Evolutionary conservation across 768 basidiomycete genomes (phyloP).

Genomic region (Macrolepiota albuminosa): DNA sequence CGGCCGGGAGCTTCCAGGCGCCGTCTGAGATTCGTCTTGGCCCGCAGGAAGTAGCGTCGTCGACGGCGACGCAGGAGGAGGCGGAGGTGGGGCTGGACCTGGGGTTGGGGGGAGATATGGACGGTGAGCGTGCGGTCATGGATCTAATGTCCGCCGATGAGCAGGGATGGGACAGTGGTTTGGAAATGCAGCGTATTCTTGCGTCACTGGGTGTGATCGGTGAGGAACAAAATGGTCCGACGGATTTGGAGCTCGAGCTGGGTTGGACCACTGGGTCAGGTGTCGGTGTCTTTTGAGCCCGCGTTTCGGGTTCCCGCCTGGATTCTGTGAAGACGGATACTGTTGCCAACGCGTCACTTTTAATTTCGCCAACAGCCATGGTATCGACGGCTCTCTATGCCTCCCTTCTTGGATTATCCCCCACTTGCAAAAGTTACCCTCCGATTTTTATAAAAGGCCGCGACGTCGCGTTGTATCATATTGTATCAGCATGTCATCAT

Average conservation of each 20-base stretch:
- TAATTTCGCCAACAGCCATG: too few relatives aligned
- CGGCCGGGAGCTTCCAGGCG: constrained; percentile 4
- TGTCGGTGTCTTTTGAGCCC: constrained; percentile 13
- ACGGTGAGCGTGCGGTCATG: constrained; percentile 11
- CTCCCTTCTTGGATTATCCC: neutral
- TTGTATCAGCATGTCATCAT: neutral
- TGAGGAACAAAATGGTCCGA: constrained; percentile 2
- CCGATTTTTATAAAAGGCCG: neutral
- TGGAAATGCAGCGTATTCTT: constrained; percentile 18
- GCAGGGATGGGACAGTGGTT: constrained; percentile 9
- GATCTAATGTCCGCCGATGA: constrained; percentile 7
- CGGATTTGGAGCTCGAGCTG: constrained; percentile 12
- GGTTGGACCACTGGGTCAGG: constrained; percentile 11
- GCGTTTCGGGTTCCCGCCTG: too few relatives aligned
- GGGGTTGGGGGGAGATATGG: neutral
- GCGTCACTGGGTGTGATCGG: constrained; percentile 12
- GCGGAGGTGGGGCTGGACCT: neutral
- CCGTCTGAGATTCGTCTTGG: constrained; percentile 3
- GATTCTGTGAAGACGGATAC: neutral
- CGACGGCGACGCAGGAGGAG: neutral
- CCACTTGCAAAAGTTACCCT: neutral
- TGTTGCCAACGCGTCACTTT: too few relatives aligned
- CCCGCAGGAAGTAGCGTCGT: constrained; percentile 7
- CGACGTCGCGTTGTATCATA: constrained; percentile 1
- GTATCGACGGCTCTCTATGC: too few relatives aligned